These are phyloP conservation scores for Neurospora discreta DNA, from an alignment of 495 filamentous ascomycete species.

Conservation along the genomic window DNA sequence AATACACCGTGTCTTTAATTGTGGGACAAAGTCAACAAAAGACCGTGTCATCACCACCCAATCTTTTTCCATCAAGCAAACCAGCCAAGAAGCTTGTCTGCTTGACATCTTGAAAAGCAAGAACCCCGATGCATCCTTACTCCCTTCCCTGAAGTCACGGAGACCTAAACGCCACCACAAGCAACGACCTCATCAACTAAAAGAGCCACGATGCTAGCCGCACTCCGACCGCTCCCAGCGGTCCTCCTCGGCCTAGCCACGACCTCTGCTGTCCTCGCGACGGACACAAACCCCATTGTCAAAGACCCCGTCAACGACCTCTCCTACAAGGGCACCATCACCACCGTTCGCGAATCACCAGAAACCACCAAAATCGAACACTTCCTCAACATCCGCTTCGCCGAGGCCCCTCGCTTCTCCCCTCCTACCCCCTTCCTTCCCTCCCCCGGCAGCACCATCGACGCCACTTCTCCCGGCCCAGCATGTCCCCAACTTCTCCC, in stretches of 20 bases:
- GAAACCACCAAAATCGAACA: slow-evolving; percentile 18
- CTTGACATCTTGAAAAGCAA: background rate
- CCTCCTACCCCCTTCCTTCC: slow-evolving; percentile 21
- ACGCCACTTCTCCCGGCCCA: slow-evolving; percentile 25
- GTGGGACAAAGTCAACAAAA: background rate
- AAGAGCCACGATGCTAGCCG: background rate
- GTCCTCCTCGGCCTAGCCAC: background rate
- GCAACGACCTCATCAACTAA: background rate
- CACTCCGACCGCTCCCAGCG: background rate
- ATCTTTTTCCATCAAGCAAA: background rate
- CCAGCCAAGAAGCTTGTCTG: background rate
- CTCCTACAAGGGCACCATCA: background rate
- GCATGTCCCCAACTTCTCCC: slow-evolving; percentile 28
- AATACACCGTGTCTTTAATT: background rate
- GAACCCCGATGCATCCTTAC: background rate
- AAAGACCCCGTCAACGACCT: background rate
- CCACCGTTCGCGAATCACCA: background rate
- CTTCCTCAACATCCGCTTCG: slow-evolving; percentile 33
- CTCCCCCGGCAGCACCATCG: slow-evolving; percentile 16
- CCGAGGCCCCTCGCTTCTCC: slow-evolving; percentile 30
- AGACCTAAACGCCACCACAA: background rate
- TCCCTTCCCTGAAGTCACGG: background rate
- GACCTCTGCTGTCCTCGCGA: background rate
- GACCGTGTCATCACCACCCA: background rate
- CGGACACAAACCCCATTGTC: background rate